Evolutionary conservation across 306 rosid species (phyloP).

Genomic region (Argentina anserina): DNA sequence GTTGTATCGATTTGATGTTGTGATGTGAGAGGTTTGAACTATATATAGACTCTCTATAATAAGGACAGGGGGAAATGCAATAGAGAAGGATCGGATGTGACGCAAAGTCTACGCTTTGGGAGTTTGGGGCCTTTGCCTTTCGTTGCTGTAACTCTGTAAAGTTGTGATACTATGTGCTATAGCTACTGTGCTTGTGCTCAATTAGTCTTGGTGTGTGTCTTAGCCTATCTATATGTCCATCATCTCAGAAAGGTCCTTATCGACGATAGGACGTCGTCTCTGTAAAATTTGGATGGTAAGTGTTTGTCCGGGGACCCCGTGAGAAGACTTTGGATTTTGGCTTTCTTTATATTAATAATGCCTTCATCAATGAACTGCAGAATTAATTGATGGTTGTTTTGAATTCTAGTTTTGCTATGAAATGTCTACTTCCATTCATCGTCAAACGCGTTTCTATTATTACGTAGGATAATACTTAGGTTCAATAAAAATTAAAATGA

Average conservation of each 20-base stretch:
- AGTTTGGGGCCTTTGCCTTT: neutral
- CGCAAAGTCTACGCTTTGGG: constrained; percentile 2
- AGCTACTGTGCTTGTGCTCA: neutral
- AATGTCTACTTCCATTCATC: neutral
- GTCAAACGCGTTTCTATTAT: neutral
- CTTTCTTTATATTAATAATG: neutral
- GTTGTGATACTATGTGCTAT: neutral
- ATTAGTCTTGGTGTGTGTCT: neutral
- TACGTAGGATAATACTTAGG: neutral
- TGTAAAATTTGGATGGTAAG: neutral
- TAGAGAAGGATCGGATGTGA: neutral
- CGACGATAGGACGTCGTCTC: neutral
- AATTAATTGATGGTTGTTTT: neutral
- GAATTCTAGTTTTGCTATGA: neutral
- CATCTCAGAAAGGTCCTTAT: neutral
- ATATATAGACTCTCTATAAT: neutral
- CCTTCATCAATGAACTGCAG: neutral
- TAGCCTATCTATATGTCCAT: neutral
- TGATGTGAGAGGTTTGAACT: neutral
- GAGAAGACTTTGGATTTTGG: neutral
- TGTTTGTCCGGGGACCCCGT: neutral
- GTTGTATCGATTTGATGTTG: neutral
- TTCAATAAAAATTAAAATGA: neutral
- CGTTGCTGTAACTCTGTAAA: neutral
- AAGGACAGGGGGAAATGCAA: neutral